Evolutionary conservation across 129 eudicot genomes (phyloP), one percentile per base, ranked within the genome.

Genomic region (Gnaphalium uliginosum): DNA sequence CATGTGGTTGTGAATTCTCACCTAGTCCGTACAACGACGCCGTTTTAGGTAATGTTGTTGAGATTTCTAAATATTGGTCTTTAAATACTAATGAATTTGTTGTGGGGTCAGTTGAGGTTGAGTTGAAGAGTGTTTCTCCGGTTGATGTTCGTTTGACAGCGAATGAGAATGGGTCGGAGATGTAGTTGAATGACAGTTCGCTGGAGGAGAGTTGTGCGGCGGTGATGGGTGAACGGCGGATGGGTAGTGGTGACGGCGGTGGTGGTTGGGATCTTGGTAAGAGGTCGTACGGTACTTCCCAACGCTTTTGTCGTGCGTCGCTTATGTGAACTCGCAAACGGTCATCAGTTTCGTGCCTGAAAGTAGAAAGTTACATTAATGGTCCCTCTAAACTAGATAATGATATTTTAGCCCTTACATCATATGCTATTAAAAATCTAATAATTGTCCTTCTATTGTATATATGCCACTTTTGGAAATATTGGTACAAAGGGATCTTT

Each of bases 1-100:
- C 99, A 72, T 91, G 97, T 2, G 96, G 94, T 68, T 95, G 97
- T 5, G 99, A 80, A 85, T 91, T 95, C 63, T 95, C 99, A 2
- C 99, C 99, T 1, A 95, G 81, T 0, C 99, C 99, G 78, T 95
- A 95, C 14, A 91, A 82, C 14, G 97, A 95, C 30, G 99, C 99
- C 79, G 87, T 89, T 24, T 83, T 72, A 5, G 99, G 99, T 63
- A 95, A 78, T 14, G 82, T 81, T 2, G 99, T 95, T 70, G 97
- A 89, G 11, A 95, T 80, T 72, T 95, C 99, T 1, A 95, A 48
- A 73, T 91, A 95, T 56, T 95, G 99, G 76, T 95, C 99, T 74
- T 95, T 95, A 69, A 91, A 95, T 21, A 91, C 97, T 69, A 95
- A 48, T 6, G 68, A 68, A 25, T 66, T 46, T 81, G 82, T 61